Evolutionary conservation across 2,329 filamentous ascomycete species (phyloP).

Genomic region (Diaporthe eres): DNA sequence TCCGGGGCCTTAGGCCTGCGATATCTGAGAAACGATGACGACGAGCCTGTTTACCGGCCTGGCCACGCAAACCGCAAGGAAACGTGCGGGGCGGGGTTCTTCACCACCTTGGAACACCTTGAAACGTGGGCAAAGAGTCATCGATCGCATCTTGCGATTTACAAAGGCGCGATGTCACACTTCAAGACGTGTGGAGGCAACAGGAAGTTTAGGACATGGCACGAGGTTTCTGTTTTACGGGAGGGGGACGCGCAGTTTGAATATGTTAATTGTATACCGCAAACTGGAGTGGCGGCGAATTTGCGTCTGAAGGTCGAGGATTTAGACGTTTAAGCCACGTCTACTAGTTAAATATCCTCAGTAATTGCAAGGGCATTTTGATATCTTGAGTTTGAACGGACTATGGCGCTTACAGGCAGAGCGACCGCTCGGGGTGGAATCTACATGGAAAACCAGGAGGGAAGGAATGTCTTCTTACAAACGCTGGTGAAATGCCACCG

Average conservation of each 20-base stretch:
- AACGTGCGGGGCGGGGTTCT: not conserved
- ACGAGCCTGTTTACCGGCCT: not conserved
- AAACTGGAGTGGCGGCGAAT: not conserved
- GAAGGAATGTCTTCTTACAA: no score
- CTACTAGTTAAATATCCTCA: not conserved
- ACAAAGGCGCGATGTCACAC: not conserved
- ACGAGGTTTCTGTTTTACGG: not conserved
- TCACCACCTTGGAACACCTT: not conserved
- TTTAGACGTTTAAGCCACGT: not conserved
- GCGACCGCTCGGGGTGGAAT: no score
- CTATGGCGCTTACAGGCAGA: no score
- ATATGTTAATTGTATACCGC: not conserved
- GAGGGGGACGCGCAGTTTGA: not conserved
- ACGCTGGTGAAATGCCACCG: no score
- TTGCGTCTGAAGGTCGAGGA: not conserved
- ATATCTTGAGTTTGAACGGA: not conserved
- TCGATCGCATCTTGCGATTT: not conserved
- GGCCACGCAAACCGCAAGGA: not conserved
- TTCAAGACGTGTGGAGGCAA: constrained; percentile 1
- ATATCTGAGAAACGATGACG: not conserved
- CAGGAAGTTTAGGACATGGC: constrained; percentile 9
- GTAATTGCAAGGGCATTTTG: not conserved
- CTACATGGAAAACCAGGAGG: no score
- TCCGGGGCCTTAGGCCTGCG: not conserved
- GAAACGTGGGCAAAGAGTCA: not conserved